A percentile compares a stretch with the other conserved stretches of the same genome.
phyloP scores from a whole-genome alignment of 768 basidiomycete genomes.

The Lepiota brunneoincarnata region DNA sequence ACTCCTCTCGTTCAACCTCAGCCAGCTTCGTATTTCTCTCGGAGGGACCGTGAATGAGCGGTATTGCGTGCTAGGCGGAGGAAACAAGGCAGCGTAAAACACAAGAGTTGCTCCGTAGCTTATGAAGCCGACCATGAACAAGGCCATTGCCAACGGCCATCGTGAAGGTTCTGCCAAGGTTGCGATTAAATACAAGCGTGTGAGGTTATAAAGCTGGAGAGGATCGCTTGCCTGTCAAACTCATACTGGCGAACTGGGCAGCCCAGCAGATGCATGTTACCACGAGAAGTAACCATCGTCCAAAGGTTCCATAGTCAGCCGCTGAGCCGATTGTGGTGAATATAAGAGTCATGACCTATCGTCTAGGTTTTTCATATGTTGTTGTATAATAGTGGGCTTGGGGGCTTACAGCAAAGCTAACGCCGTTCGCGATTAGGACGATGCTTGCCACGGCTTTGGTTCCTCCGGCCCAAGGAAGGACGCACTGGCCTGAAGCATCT shows the following conservation, averaged over 20 bases:
- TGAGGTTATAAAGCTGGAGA: neutral
- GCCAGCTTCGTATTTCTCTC: conserved; percentile 55
- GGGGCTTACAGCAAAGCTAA: conserved; percentile 63
- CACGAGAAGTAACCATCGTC: conserved; percentile 73
- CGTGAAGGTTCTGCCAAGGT: conserved; percentile 48
- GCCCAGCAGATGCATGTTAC: conserved; percentile 78
- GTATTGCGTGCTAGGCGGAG: conserved; percentile 82
- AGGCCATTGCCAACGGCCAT: conserved; percentile 75
- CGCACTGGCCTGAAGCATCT: conserved; percentile 67
- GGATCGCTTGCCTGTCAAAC: conserved; percentile 55
- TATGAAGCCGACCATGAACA: conserved; percentile 80
- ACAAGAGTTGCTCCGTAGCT: conserved; percentile 79
- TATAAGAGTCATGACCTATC: conserved; percentile 71
- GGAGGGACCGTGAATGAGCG: conserved; percentile 51
- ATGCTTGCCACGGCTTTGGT: conserved; percentile 74
- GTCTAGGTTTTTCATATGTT: neutral
- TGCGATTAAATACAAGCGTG: neutral
- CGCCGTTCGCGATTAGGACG: conserved; percentile 74
- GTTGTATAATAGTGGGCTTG: neutral
- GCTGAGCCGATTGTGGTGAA: conserved; percentile 80
- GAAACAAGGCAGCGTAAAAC: conserved; percentile 78
- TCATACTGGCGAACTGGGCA: conserved; percentile 75
- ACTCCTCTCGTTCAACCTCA: conserved; percentile 59
- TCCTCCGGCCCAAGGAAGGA: conserved; percentile 73
- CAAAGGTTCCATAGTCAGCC: conserved; percentile 74